Evolutionary conservation across 1,139 yeast genomes (phyloP), one percentile per base, ranked within the genome.

Genomic region (Barnettozyma hawaiiensis): DNA sequence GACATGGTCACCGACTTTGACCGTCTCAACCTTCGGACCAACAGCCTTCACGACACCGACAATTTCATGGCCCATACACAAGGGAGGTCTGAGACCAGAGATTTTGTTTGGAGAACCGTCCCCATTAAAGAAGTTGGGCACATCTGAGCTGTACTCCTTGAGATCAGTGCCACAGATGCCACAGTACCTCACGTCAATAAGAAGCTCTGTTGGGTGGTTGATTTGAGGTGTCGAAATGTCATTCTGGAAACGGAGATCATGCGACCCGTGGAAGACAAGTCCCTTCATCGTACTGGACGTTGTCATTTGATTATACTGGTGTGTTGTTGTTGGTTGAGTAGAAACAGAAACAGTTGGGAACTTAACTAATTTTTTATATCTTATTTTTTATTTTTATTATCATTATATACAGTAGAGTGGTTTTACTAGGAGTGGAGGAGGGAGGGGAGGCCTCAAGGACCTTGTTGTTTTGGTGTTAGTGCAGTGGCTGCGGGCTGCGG

Each of bases 31-130:
- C 8, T 41, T 54, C 3, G 52, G 16, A 22, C 75, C 75, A 14
- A 69, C 56, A 19, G 55, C 63, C 15, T 54, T 40, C 16, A 70
- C 66, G 10, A 61, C 54, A 26, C 74, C 75, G 2, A 69, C 55
- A 44, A 66, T 64, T 55, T 81, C 87, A 55, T 81, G 87, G 12
- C 87, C 87, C 65, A 81, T 57, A 35, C 67, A 60, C 37, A 63
- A 51, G 4, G 73, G 73, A 12, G 59, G 47, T 28, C 42, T 48
- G 19, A 52, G 49, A 10, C 66, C 66, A 3, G 71, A 64, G 34
- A 65, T 49, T 9, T 54, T 55, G 47, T 66, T 61, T 6, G 60
- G 60, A 7, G 55, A 57, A 9, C 61, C 63, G 36, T 59, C 58
- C 22, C 50, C 40, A 4, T 57, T 57, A 54, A 71, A 69, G 49